Conservation (phyloP, 495 filamentous ascomycete genomes). For the Tetracladium setigerum region DNA sequence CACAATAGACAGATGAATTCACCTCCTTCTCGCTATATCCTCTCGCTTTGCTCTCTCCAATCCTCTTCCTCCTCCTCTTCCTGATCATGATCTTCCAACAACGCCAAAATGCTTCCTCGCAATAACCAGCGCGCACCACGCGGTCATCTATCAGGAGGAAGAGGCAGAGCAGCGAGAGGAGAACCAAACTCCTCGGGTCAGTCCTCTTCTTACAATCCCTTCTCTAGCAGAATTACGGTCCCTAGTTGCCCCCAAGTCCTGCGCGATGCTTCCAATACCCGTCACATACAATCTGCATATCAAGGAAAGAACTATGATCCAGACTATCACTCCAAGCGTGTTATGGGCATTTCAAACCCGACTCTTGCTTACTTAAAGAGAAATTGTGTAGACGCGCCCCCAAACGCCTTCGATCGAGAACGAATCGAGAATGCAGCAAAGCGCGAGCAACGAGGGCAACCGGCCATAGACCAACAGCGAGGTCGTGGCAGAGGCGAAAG, state of each 20-base stretch:
- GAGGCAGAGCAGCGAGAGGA: conserved; percentile 21
- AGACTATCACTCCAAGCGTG: too few relatives aligned
- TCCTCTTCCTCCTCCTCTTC: conserved; percentile 12
- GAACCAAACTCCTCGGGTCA: conserved; percentile 21
- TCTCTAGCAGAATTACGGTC: background rate
- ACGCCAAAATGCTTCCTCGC: conserved; percentile 13
- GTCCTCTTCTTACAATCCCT: conserved; percentile 1
- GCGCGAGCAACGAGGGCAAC: conserved; percentile 13
- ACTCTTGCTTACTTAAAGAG: conserved; percentile 3
- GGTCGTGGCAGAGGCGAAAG: conserved; percentile 10
- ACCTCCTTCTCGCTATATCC: background rate
- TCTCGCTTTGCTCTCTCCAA: conserved; percentile 6
- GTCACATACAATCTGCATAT: too few relatives aligned
- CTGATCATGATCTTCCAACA: conserved; percentile 18
- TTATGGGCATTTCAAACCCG: too few relatives aligned
- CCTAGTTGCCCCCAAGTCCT: conserved; percentile 5
- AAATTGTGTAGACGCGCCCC: conserved; percentile 2
- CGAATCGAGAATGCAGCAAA: conserved; percentile 22
- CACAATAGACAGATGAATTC: too few relatives aligned
- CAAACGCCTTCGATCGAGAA: conserved; percentile 17
- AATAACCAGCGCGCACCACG: conserved; percentile 8
- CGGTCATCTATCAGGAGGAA: conserved; percentile 17
- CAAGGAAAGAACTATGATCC: too few relatives aligned
- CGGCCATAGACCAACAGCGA: conserved; percentile 6
- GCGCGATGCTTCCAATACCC: conserved; percentile 2